Evolutionary conservation across 2,329 filamentous ascomycete species (phyloP), one percentile per base, ranked within the genome.

Genomic region (Incumbomyces delicatus): DNA sequence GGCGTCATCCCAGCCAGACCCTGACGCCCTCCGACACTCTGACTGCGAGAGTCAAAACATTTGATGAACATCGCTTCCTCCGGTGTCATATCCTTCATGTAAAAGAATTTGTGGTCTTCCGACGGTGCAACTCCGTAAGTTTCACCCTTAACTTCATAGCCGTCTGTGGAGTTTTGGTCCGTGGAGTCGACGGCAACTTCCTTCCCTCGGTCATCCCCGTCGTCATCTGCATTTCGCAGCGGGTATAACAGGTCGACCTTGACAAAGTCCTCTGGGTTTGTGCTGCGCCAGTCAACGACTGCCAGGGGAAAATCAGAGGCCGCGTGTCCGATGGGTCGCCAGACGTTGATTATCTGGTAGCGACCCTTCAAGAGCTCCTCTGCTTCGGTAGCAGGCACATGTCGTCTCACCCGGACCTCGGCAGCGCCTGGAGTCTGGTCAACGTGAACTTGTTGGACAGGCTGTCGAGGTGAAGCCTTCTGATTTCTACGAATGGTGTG

Each of bases 261-360:
- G 10, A 82, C 63, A 44, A 83, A 75, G 53, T 85, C 80, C 1
- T 61, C 58, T 0, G 75, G 74, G 1, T 65, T 58, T 1, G 85
- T 75, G 0, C 74, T 75, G 1, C 76, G 67, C 60, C 80, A 81
- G 41, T 83, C 81, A 1, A 83, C 77, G 30, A 87, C 79, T 0
- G 79, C 81, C 1, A 88, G 70, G 1, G 85, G 85, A 55, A 74
- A 77, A 37, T 83, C 75, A 48, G 80, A 77, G 6, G 85, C 74
- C 2, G 81, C 77, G 31, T 70, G 68, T 27, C 73, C 70, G 53
- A 85, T 82, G 0, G 81, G 81, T 32, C 81, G 71, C 81, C 81
- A 85, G 13, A 85, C 80, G 52, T 85, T 85, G 60, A 85, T 78
- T 57, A 84, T 77, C 58, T 83, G 78, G 57, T 76, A 82, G 4